Percentiles rank a stretch among this genome's conserved stretches.
Evolutionary conservation across 441 rosid genomes (phyloP).

Genomic region (Aleurites moluccanus): DNA sequence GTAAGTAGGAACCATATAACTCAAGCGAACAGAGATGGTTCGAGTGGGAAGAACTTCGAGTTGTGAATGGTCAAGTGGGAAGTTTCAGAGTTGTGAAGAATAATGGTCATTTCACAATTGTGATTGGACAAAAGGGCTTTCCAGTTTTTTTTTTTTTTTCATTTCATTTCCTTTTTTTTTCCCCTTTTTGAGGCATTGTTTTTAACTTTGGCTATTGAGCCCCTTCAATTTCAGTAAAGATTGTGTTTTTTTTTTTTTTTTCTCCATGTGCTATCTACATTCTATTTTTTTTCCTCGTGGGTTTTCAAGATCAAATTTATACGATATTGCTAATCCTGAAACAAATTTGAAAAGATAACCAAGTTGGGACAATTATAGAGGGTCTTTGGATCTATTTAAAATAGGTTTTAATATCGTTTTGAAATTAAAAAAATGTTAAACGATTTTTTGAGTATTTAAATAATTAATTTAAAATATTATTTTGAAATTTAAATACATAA

Average conservation of each 20-base stretch:
- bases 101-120: slow-evolving; percentile 34
- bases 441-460: too few relatives aligned
- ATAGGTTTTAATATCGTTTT: too few relatives aligned
- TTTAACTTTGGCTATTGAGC: slow-evolving; percentile 24
- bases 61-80: slow-evolving; percentile 10
- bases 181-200: slow-evolving; percentile 27
- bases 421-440: too few relatives aligned
- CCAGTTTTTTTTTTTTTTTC: neutral
- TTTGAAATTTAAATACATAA: too few relatives aligned
- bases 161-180: neutral
- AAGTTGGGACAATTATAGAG: too few relatives aligned
- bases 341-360: neutral
- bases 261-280: neutral
- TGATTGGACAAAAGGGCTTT: slow-evolving; percentile 27
- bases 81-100: slow-evolving; percentile 28
- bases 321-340: neutral
- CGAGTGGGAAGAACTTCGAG: neutral
- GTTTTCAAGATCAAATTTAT: neutral
- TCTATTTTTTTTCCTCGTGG: neutral
- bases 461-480: too few relatives aligned
- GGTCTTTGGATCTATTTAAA: too few relatives aligned
- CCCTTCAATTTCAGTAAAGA: slow-evolving; percentile 34
- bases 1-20: slow-evolving; percentile 21
- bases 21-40: neutral
- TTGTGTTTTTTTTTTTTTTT: slow-evolving; percentile 24